Evolutionary conservation across 139 green algal genomes (phyloP), one percentile per base, ranked within the genome.

Genomic region (Nannochloris sp.): DNA sequence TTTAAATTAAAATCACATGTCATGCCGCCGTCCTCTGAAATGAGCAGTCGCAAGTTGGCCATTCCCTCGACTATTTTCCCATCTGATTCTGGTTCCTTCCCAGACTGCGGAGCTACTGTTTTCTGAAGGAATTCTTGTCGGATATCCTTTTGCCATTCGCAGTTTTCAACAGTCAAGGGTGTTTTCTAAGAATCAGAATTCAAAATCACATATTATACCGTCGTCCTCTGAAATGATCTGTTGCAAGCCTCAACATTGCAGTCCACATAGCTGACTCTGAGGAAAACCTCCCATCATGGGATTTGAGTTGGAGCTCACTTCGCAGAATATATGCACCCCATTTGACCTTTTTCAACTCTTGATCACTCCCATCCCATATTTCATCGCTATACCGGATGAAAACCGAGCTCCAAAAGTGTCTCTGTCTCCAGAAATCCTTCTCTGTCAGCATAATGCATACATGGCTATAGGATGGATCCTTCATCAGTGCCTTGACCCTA

Each of bases 291-390:
- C 29, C 20, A 48, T 78, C 71, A 17, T 73, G 65, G 17, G 69
- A 51, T 14, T 70, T 49, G 13, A 78, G 48, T 25, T 70, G 36
- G 4, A 78, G 37, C n/a, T 58, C 50, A n/a, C 57, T 58, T 16
- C 73, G 65, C 30, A 78, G 44, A n/a, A 78, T 51, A 17, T 78
- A 78, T n/a, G 65, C 71, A 12, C 71, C 71, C 71, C 71, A 78
- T 20, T 55, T 56, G 14, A 17, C 25, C 26, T 58, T 58, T 16
- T 44, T 28, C n/a, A 12, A 17, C 3, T 55, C 16, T 50, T 29
- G 26, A 28, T 28, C n/a, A 31, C 30, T 37, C 2, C 49, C 48
- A 49, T 23, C n/a, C 25, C 28, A 44, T 28, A 25, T 36, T 1
- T 65, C 53, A 60, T 53, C 44, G 8, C 45, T 30, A 49, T 55